Percentiles rank a stretch among this genome's conserved stretches.
Evolutionary conservation across 2,329 filamentous ascomycete species (phyloP).

Genomic region (Claviceps maximensis): DNA sequence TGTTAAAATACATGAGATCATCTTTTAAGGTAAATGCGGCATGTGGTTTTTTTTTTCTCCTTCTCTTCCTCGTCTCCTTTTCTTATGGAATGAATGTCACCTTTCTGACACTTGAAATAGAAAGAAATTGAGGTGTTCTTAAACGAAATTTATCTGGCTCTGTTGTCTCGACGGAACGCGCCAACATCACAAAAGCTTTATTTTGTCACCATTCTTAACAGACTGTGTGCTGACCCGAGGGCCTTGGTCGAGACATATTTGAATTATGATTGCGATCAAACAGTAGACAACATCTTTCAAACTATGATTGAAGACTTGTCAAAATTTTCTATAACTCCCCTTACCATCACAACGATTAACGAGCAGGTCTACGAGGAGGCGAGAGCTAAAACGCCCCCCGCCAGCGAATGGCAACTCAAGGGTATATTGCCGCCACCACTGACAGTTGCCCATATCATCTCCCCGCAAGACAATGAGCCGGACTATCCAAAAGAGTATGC

Average conservation of each 20-base stretch:
- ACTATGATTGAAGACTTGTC: slow-evolving; percentile 88
- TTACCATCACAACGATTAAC: slow-evolving; percentile 60
- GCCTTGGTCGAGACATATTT: slow-evolving; percentile 90
- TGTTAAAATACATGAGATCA: slow-evolving; percentile 85
- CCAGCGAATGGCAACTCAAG: slow-evolving; percentile 72
- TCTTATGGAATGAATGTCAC: not conserved
- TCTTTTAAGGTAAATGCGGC: slow-evolving; percentile 63
- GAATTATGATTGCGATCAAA: slow-evolving; percentile 95
- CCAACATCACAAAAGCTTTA: slow-evolving; percentile 85
- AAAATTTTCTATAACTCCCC: slow-evolving; percentile 67
- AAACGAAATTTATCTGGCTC: slow-evolving; percentile 91
- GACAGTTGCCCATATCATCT: slow-evolving; percentile 61
- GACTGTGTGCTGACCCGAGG: slow-evolving; percentile 73
- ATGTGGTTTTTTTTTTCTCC: not conserved
- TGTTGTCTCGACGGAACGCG: slow-evolving; percentile 76
- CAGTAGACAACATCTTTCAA: slow-evolving; percentile 95
- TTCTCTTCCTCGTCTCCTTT: not conserved
- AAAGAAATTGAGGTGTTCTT: slow-evolving; percentile 97
- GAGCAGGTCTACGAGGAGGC: slow-evolving; percentile 81
- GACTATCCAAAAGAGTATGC: slow-evolving; percentile 80
- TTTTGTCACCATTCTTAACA: slow-evolving; percentile 73
- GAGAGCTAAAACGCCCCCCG: slow-evolving; percentile 45
- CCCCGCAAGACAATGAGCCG: slow-evolving; percentile 45
- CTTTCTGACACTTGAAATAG: slow-evolving; percentile 28
- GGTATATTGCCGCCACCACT: slow-evolving; percentile 78